phyloP scores from a whole-genome alignment of 495 filamentous ascomycete species.

The Mytilinidion resinicola region DNA sequence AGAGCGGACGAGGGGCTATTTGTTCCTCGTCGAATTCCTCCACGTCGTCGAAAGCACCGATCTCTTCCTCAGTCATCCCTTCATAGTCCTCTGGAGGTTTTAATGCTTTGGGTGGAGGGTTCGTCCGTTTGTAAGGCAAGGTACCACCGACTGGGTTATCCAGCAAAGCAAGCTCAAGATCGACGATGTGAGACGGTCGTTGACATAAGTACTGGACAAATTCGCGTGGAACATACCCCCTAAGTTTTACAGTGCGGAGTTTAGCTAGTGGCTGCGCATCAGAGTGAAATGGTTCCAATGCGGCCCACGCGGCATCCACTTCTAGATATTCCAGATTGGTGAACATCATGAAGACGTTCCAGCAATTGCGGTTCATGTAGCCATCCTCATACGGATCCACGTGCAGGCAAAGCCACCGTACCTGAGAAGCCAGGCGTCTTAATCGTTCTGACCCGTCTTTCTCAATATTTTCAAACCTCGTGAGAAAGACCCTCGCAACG shows the following conservation, averaged over 20 bases:
- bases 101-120: neutral
- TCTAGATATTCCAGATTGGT: conserved; percentile 11
- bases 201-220: conserved; percentile 3
- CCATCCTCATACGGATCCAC: neutral
- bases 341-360: conserved; percentile 3
- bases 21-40: neutral
- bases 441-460: neutral
- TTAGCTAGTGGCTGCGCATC: neutral
- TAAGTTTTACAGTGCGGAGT: conserved; percentile 2
- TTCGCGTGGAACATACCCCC: conserved; percentile 3
- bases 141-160: neutral
- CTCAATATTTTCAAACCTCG: neutral
- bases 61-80: neutral
- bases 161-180: neutral
- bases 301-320: neutral
- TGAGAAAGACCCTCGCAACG: neutral
- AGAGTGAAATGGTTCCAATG: neutral
- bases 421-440: neutral
- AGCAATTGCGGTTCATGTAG: neutral
- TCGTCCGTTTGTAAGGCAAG: neutral
- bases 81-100: neutral
- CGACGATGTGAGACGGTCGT: neutral
- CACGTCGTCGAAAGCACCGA: neutral
- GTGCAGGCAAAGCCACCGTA: neutral
- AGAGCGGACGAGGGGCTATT: neutral